Conservation (phyloP, 2,329 filamentous ascomycete species). For the Lojkania enalia region DNA sequence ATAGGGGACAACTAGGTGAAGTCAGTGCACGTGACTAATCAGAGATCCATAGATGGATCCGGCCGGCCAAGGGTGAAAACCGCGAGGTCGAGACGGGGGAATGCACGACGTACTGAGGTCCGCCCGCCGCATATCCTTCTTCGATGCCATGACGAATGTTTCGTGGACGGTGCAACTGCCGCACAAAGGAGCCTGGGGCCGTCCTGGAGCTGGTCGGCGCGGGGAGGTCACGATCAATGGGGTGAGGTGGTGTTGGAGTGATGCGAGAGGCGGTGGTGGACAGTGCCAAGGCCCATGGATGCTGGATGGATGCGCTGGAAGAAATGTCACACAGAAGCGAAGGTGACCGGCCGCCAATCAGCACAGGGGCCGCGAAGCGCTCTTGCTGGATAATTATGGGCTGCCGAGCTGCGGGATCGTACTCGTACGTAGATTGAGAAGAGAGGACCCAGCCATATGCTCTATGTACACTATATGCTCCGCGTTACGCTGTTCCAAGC, state of each 20-base stretch:
- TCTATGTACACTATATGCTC: too few species aligned
- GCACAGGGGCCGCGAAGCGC: neutral
- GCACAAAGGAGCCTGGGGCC: constrained; percentile 13
- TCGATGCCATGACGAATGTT: constrained; percentile 61
- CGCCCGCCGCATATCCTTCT: constrained; percentile 74
- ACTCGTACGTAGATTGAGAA: too few species aligned
- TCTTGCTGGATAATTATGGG: neutral
- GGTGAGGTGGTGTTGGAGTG: constrained; percentile 16
- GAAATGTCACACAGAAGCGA: constrained; percentile 18
- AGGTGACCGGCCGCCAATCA: neutral
- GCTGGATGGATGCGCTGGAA: constrained; percentile 11
- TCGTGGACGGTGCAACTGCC: neutral
- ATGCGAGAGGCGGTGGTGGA: neutral
- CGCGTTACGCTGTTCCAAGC: too few species aligned
- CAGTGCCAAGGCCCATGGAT: too few species aligned
- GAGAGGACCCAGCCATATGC: too few species aligned
- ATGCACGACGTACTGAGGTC: constrained; percentile 71
- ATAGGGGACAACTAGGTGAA: constrained; percentile 77
- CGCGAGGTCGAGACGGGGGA: constrained; percentile 4
- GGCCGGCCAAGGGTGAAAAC: too few species aligned
- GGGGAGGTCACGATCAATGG: constrained; percentile 10
- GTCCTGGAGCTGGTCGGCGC: too few species aligned
- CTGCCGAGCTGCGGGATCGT: too few species aligned
- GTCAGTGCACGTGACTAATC: constrained; percentile 37
- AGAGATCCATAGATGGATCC: too few species aligned